Evolutionary conservation across 371 early-diverging fungal species (phyloP), one percentile per base, ranked within the genome.

Genomic region (Zychaea mexicana): DNA sequence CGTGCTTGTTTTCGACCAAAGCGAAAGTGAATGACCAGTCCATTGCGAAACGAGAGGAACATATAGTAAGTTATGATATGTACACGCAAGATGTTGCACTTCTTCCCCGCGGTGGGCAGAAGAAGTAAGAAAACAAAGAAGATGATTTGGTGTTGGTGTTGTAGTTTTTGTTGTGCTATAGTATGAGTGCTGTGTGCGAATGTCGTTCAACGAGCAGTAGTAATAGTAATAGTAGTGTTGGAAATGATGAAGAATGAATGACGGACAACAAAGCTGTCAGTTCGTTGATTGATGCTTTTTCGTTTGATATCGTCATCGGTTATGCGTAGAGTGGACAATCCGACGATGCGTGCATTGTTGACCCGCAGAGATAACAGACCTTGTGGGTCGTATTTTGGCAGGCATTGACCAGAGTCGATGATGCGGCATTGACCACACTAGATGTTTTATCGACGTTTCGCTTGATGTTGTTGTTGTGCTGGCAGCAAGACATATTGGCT

Each of bases 291-390:
- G 39, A 39, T 9, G 17, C 17, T n/a, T n/a, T 39, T 9, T 39
- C 12, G 12, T 12, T 9, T 12, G 39, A 39, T 12, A 39, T 54
- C 27, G 26, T 31, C n/a, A 22, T 28, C 22, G 53, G 26, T 72
- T 70, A 79, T 73, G 74, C 81, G 53, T 81, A 77, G 45, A 74
- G 60, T 42, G 81, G 81, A 52, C 81, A 81, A 57, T 81, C 81
- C 39, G 81, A 81, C 36, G 81, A 77, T 32, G 65, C 69, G 61
- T 81, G 81, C 42, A 70, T 77, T 31, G 68, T 71, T 56, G 81
- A 81, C 15, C 81, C 81, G 61, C 81, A 81, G 56, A 81, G 74
- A 61, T 75, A 81, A 57, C 81, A 81, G 10, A 80, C 24, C 24
- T 68, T 68, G 30, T 63, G 49, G 12, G 60, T 60, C n/a, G 45